Evolutionary conservation across 2,329 filamentous ascomycete species (phyloP), one percentile per base, ranked within the genome.

Genomic region (Beauveria medogensis): DNA sequence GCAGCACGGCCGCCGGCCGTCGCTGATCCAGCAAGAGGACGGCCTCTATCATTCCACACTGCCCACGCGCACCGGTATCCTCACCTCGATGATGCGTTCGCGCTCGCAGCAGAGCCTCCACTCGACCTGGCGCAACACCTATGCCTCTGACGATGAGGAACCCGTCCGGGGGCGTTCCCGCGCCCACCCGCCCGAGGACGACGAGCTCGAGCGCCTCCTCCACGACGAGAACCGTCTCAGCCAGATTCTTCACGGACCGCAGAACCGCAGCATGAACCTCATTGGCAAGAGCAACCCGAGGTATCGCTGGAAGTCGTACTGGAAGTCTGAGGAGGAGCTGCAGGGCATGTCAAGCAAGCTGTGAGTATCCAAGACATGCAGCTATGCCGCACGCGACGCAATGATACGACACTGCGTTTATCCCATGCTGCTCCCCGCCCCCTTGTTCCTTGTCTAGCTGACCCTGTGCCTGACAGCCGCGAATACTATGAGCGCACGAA

Each of bases 401-500:
- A n/a, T 9, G 24, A 28, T 51, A 16, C 55, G n/a, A 30, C 40
- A 18, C 44, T 22, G 12, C 10, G 10, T 20, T 26, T 46, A 3
- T 20, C 55, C 18, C 26, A n/a, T 48, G 16, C 30, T 51, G 14
- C 55, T 40, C 16, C 5, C 22, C 30, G n/a, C n/a, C 26, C 40
- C 5, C 26, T 28, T 30, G 30, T 41, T 18, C 8, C 34, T 20
- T 50, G 44, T 50, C 22, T 60, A 14, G 62, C 58, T 60, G 53
- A 61, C 56, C 18, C 55, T n/a, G 14, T 20, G 16, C 34, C 43
- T 20, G 20, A 2, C 64, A 88, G 85, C 63, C 89, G 92, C 52
- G 71, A 87, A 69, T 97, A 96, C 76, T 96, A 97, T 70, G 88
- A 95, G 77, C 85, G 90, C 48, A 93, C 87, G 70, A 97, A 97